Evolutionary conservation across 177 flowering plant species (phyloP).

Genomic region (Vitis hybrid): DNA sequence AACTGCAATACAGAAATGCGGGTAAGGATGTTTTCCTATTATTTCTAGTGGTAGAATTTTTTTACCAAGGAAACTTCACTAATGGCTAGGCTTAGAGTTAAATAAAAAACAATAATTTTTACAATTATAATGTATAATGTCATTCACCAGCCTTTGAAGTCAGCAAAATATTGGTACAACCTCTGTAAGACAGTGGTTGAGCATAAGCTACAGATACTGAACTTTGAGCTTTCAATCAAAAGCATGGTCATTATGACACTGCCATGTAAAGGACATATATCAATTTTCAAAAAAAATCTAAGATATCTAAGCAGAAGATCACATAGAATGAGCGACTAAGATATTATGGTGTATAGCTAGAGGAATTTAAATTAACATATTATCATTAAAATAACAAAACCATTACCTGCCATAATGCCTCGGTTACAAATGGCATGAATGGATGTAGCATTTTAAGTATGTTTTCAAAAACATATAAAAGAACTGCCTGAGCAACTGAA

Average conservation of each 20-base stretch:
- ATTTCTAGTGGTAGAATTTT: no score
- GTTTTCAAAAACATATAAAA: constrained; percentile 79
- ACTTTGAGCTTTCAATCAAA: neutral
- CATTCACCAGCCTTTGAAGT: neutral
- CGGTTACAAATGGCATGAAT: constrained; percentile 98
- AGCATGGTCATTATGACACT: neutral
- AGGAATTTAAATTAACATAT: neutral
- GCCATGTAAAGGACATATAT: neutral
- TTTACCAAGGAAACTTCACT: no score
- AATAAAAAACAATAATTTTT: neutral
- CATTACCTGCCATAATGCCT: constrained; percentile 92
- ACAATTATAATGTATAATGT: neutral
- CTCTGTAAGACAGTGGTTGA: neutral
- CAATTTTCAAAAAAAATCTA: neutral
- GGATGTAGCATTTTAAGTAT: constrained; percentile 86
- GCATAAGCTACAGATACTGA: neutral
- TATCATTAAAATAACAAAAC: no score
- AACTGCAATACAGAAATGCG: no score
- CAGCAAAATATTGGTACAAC: neutral
- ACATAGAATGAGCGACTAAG: neutral
- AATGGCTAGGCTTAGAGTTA: neutral
- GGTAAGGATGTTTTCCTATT: no score
- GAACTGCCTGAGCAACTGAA: constrained; percentile 67
- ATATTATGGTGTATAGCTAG: neutral
- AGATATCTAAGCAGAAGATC: neutral